Evolutionary conservation across 805 yeast genomes (phyloP).

Genomic region (Ogataea salicorniae): DNA sequence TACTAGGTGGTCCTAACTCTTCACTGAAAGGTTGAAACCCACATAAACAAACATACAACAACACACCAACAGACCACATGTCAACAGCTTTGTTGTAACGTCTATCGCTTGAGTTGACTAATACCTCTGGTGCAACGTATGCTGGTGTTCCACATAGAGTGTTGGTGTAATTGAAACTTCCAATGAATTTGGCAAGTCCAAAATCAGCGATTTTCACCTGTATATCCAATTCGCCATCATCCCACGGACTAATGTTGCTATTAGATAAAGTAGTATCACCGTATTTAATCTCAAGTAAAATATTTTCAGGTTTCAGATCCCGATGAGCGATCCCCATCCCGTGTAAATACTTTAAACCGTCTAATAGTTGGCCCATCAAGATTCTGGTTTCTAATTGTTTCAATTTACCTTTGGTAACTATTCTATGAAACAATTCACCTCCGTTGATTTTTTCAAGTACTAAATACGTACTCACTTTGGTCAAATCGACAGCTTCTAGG

Average conservation of each 20-base stretch:
- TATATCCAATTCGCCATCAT: slow-evolving; percentile 52
- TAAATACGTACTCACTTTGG: slow-evolving; percentile 48
- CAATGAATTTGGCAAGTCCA: slow-evolving; percentile 67
- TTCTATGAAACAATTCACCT: slow-evolving; percentile 72
- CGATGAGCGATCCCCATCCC: slow-evolving; percentile 91
- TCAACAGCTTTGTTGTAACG: slow-evolving; percentile 69
- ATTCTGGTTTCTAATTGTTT: slow-evolving; percentile 59
- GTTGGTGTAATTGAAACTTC: slow-evolving; percentile 67
- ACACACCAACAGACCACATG: slow-evolving; percentile 78
- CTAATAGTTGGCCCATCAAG: slow-evolving; percentile 44
- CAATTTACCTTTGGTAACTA: slow-evolving; percentile 57
- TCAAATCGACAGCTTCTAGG: slow-evolving; percentile 45
- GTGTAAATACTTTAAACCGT: slow-evolving; percentile 82
- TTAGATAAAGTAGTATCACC: too few relatives aligned
- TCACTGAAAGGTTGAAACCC: slow-evolving; percentile 87
- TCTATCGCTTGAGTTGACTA: slow-evolving; percentile 44
- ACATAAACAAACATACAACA: slow-evolving; percentile 71
- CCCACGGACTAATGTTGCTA: slow-evolving; percentile 43
- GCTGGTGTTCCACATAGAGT: slow-evolving; percentile 86
- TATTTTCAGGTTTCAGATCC: slow-evolving; percentile 90
- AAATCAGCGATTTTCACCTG: slow-evolving; percentile 76
- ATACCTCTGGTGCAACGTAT: slow-evolving; percentile 79
- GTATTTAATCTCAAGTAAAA: slow-evolving; percentile 52
- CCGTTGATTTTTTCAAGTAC: slow-evolving; percentile 70
- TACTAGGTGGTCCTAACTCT: slow-evolving; percentile 71